A percentile compares a stretch with the other conserved stretches of the same genome.
phyloP scores from a whole-genome alignment of 441 rosid genomes.

The Geranium incanum region DNA sequence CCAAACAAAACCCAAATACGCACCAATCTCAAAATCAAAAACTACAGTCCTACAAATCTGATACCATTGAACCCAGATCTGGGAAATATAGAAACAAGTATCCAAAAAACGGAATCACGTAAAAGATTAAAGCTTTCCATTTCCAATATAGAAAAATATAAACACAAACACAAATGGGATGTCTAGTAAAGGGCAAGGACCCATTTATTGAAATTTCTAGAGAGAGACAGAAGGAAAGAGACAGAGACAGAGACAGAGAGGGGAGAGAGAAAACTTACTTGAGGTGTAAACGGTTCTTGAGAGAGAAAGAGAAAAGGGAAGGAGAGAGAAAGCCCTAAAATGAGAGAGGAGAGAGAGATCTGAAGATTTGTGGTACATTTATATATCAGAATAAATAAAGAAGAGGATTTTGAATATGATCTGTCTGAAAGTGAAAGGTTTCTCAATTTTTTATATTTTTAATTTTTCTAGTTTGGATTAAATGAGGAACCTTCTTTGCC shows the following conservation, averaged over 20 bases:
- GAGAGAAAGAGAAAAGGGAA: conserved; percentile 49
- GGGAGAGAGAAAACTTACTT: conserved; percentile 87
- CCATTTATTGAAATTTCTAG: conserved; percentile 36
- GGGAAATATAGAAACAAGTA: not conserved
- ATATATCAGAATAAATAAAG: not conserved
- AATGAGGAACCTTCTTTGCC: too few species aligned
- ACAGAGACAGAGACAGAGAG: conserved; percentile 20
- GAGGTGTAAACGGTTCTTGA: conserved; percentile 71
- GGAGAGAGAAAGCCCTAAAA: conserved; percentile 12
- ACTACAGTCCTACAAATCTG: not conserved
- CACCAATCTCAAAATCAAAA: conserved; percentile 17
- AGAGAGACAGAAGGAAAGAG: conserved; percentile 19
- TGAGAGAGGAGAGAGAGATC: conserved; percentile 28
- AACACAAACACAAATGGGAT: conserved; percentile 7
- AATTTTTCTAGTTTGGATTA: too few species aligned
- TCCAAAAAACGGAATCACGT: not conserved
- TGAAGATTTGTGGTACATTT: conserved; percentile 8
- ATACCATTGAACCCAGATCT: conserved; percentile 13
- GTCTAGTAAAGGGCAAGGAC: conserved; percentile 30
- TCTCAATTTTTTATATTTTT: too few species aligned
- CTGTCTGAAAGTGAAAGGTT: too few species aligned
- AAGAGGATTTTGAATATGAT: too few species aligned
- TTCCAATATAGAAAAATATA: not conserved
- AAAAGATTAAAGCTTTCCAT: not conserved
- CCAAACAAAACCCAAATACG: conserved; percentile 19